Conservation (phyloP, 176 grass and related monocot genomes). For the Oryza rufipogon region DNA sequence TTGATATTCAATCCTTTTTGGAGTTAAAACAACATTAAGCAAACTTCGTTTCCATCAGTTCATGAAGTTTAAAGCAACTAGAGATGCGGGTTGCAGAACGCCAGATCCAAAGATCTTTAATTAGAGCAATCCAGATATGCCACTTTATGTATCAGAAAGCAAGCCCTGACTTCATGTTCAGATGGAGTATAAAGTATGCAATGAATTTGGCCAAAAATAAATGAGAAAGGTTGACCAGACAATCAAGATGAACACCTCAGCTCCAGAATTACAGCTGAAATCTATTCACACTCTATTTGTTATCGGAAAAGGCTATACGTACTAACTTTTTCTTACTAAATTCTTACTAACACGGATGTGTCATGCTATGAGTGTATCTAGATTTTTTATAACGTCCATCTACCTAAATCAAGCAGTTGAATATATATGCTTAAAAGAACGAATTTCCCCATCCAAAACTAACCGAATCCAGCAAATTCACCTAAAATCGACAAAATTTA, state of each 20-base stretch:
- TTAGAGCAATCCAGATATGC: conserved; percentile 10
- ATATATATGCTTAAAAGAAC: not conserved
- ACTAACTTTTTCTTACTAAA: too few species aligned
- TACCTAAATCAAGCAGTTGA: too few species aligned
- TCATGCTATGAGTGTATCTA: too few species aligned
- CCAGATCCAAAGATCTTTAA: conserved; percentile 23
- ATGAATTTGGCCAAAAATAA: not conserved
- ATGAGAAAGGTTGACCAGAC: not conserved
- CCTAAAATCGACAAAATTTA: not conserved
- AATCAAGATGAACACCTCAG: not conserved
- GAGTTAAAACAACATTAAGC: conserved; percentile 33
- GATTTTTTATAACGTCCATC: too few species aligned
- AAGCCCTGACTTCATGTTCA: not conserved
- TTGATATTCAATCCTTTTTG: conserved; percentile 26
- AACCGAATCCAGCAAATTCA: not conserved
- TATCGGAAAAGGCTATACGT: not conserved
- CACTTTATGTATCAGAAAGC: conserved; percentile 20
- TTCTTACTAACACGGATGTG: too few species aligned
- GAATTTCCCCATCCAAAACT: not conserved
- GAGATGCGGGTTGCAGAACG: not conserved
- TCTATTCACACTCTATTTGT: not conserved
- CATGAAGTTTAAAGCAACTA: not conserved
- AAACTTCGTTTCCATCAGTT: not conserved
- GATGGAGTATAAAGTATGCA: not conserved
- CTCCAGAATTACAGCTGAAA: not conserved